These are phyloP conservation scores for Artemisia tridentata DNA, from an alignment of 129 eudicot genomes.

Conservation along the genomic window DNA sequence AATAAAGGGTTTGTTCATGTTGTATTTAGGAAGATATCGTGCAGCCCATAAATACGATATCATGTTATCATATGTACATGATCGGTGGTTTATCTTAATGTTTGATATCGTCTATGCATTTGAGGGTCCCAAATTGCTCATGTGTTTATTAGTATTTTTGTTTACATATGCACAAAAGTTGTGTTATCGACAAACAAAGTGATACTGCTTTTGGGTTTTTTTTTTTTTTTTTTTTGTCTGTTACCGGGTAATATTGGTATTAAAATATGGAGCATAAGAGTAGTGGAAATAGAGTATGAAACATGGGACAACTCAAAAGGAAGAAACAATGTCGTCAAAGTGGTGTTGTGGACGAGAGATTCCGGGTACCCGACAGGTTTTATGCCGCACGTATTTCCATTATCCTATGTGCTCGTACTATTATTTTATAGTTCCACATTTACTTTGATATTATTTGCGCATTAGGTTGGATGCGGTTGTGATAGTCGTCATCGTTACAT, in stretches of 20 bases:
- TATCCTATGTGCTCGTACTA: too few species aligned
- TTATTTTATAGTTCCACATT: too few species aligned
- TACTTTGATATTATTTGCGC: too few species aligned
- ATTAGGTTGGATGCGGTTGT: too few species aligned
- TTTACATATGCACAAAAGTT: background rate
- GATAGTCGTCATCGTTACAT: too few species aligned
- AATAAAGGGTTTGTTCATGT: constrained; percentile 16
- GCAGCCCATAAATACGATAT: constrained; percentile 1
- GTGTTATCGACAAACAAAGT: background rate
- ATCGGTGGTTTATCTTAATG: too few species aligned
- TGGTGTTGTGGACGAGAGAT: constrained; percentile 32
- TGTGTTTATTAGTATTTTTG: too few species aligned
- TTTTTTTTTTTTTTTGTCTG: constrained; percentile 5
- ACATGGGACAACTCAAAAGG: constrained; percentile 35
- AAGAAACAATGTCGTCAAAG: constrained; percentile 34
- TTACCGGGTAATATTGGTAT: background rate
- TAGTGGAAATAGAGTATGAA: constrained; percentile 19
- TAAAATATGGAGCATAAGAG: background rate
- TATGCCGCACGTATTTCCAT: constrained; percentile 24
- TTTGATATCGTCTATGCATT: background rate
- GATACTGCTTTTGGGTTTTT: background rate
- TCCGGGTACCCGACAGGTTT: constrained; percentile 32
- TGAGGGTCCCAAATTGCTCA: background rate
- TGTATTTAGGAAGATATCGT: constrained; percentile 2
- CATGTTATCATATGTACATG: background rate